These are phyloP conservation scores for Fusarium citri DNA, from an alignment of 2,329 filamentous ascomycete genomes.

Conservation along the genomic window DNA sequence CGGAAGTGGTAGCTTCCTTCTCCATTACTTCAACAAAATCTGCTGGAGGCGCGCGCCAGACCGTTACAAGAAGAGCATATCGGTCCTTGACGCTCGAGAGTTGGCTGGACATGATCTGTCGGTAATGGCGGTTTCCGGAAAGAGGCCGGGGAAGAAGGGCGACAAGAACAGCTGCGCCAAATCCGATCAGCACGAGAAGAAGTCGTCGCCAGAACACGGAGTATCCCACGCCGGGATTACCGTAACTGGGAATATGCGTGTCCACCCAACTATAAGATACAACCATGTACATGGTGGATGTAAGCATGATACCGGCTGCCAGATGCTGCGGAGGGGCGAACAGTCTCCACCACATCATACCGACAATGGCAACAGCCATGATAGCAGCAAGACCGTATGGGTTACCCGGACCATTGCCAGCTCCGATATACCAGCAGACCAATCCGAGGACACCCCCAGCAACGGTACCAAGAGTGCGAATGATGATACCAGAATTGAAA, in stretches of 20 bases:
- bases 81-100: constrained; percentile 14
- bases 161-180: constrained; percentile 12
- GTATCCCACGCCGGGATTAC: constrained; percentile 24
- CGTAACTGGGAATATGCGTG: constrained; percentile 31
- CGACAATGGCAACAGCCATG: constrained; percentile 27
- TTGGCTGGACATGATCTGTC: constrained; percentile 18
- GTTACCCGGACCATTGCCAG: constrained; percentile 18
- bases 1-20: constrained; percentile 10
- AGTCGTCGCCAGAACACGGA: constrained; percentile 19
- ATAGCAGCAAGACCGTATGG: constrained; percentile 34
- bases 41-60: constrained; percentile 8
- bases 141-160: constrained; percentile 10
- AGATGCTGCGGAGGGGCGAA: constrained; percentile 35
- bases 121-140: constrained; percentile 14
- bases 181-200: constrained; percentile 21
- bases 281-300: constrained; percentile 36
- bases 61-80: constrained; percentile 11
- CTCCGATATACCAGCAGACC: constrained; percentile 18
- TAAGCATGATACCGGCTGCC: constrained; percentile 36
- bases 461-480: constrained; percentile 18
- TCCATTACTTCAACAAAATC: constrained; percentile 17
- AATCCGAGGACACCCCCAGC: constrained; percentile 20
- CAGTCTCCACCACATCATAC: constrained; percentile 40
- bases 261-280: constrained; percentile 39
- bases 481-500: constrained; percentile 27